A percentile compares a stretch with the other conserved stretches of the same genome.
phyloP scores from a whole-genome alignment of 2,329 filamentous ascomycete species.

The Cladophialophora yegresii region DNA sequence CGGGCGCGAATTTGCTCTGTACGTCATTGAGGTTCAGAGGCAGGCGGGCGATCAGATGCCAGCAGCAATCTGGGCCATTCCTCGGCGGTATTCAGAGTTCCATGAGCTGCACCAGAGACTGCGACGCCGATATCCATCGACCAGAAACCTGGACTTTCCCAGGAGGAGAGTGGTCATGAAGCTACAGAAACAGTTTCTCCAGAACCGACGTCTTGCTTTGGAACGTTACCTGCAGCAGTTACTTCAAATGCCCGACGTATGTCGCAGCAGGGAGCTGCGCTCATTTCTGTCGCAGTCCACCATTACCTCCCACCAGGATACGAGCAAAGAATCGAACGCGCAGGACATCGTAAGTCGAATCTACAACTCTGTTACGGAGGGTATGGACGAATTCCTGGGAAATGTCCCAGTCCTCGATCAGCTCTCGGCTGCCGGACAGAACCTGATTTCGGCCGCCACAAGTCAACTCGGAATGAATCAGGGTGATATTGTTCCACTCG shows the following conservation, averaged over 20 bases:
- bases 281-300: conserved; percentile 88
- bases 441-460: conserved; percentile 62
- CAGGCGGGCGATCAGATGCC: conserved; percentile 94
- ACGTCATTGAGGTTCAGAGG: conserved; percentile 82
- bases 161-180: conserved; percentile 92
- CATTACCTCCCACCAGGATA: conserved; percentile 67
- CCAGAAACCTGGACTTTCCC: conserved; percentile 88
- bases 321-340: conserved; percentile 66
- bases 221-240: conserved; percentile 84
- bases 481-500: conserved; percentile 33
- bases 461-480: conserved; percentile 50
- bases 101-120: conserved; percentile 91
- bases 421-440: conserved; percentile 87
- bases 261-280: conserved; percentile 85
- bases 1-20: conserved; percentile 89
- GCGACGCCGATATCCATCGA: conserved; percentile 79
- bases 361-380: conserved; percentile 95
- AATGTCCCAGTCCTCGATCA: conserved; percentile 96
- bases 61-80: conserved; percentile 89
- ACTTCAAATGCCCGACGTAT: conserved; percentile 85
- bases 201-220: conserved; percentile 79
- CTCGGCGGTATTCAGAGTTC: conserved; percentile 94
- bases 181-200: conserved; percentile 90
- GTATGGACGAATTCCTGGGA: conserved; percentile 96
- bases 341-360: conserved; percentile 85